Evolutionary conservation across 2,329 filamentous ascomycete species (phyloP).

Genomic region (Botrytis paeoniae): DNA sequence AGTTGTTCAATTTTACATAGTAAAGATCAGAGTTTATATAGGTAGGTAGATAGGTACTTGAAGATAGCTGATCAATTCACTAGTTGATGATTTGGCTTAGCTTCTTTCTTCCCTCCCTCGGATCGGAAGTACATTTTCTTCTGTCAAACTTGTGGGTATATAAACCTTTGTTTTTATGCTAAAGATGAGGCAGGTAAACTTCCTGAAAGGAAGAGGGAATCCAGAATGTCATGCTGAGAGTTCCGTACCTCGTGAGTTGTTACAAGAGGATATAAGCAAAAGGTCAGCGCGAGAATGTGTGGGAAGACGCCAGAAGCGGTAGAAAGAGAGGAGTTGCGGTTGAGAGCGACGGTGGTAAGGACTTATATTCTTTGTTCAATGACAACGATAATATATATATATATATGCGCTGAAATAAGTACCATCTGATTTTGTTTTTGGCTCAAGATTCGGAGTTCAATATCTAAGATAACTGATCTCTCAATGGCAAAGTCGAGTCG

Average conservation of each 20-base stretch:
- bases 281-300: not conserved
- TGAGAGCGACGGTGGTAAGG: not conserved
- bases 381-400: not conserved
- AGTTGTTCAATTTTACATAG: too few relatives aligned
- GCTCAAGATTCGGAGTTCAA: too few relatives aligned
- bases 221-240: not conserved
- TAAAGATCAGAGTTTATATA: not conserved
- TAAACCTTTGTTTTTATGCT: not conserved
- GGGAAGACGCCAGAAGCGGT: not conserved
- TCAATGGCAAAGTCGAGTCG: too few relatives aligned
- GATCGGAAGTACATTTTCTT: not conserved
- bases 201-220: rapidly evolving
- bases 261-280: not conserved
- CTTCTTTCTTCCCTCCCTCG: not conserved
- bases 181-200: not conserved
- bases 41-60: not conserved
- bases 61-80: not conserved
- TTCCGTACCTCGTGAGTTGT: rapidly evolving
- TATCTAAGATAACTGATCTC: too few relatives aligned
- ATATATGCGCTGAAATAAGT: not conserved
- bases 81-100: not conserved
- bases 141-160: not conserved
- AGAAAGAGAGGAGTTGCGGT: too few relatives aligned
- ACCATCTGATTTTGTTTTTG: too few relatives aligned
- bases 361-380: not conserved